Evolutionary conservation across 2,329 filamentous ascomycete species (phyloP), one percentile per base, ranked within the genome.

Genomic region (Sporothrix schenckii): DNA sequence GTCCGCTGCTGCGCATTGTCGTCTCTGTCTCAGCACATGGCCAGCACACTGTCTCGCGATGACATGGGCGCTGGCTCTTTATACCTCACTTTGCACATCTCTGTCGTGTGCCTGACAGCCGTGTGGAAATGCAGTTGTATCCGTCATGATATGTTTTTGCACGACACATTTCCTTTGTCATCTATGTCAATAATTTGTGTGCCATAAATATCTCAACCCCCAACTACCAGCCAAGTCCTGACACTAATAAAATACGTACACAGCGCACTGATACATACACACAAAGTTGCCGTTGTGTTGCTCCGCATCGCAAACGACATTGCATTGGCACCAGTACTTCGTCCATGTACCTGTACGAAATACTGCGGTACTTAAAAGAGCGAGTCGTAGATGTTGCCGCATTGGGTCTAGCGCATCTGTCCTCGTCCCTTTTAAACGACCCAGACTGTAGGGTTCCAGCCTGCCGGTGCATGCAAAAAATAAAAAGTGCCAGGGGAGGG

Each of bases 391-490:
- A 39, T 53, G n/a, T 24, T 68, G 9, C 66, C 52, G 34, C 52
- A 58, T 68, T 13, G 2, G 52, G 66, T 4, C 27, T 68, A 68
- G 66, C 66, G 47, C 24, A 5, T 34, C 21, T 19, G 11, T 3
- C 39, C 27, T 27, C 39, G 27, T 47, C 14, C 56, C 39, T 63
- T 68, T 63, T 63, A 44, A 44, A 65, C 61, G 61, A 50, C 61
- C 47, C 47, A 65, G 24, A 65, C 13, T 39, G 53, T 53, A 69
- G 44, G 56, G 24, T 47, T n/a, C 54, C 54, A 50, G 67, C 24
- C 54, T 61, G 27, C 67, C 47, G 67, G 66, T 56, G 52, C 66
- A 49, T 27, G 14, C 27, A n/a, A 56, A 66, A 65, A 49, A 44
- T 24, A 11, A 65, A 65, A 24, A 54, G 3, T 19, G 65, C 50